Percentiles rank a stretch among this genome's conserved stretches.
Conservation (phyloP, 1,284 basidiomycete species). For the Moesziomyces globuligerus region DNA sequence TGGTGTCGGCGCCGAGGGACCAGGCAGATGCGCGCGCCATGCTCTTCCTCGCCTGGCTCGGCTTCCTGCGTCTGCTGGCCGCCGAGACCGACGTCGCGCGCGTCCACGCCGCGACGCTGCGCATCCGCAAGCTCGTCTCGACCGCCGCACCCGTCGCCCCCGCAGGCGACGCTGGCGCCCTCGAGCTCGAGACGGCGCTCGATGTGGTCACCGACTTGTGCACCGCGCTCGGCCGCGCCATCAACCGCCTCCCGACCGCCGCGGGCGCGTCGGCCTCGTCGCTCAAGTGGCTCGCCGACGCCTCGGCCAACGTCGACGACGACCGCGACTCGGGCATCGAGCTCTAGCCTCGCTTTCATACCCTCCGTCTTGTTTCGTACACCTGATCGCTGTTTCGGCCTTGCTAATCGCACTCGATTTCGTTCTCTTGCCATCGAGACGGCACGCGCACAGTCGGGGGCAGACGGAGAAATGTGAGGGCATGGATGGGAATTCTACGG, state of each 20-base stretch:
- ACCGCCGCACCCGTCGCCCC: neutral
- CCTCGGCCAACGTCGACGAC: constrained; percentile 12
- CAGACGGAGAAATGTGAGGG: no score
- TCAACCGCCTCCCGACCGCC: constrained; percentile 9
- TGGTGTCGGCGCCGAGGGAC: constrained; percentile 7
- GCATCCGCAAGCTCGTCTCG: constrained; percentile 27
- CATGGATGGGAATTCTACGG: no score
- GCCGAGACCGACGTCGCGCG: constrained; percentile 5
- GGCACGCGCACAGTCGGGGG: no score
- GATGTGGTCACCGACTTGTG: constrained; percentile 37
- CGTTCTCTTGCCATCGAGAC: no score
- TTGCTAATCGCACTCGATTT: neutral
- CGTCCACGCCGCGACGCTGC: constrained; percentile 19
- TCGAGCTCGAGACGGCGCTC: constrained; percentile 14
- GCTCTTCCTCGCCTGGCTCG: constrained; percentile 49
- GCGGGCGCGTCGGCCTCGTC: neutral
- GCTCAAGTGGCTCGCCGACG: constrained; percentile 14
- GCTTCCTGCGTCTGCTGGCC: constrained; percentile 49
- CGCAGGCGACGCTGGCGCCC: neutral
- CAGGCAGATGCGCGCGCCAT: constrained; percentile 47
- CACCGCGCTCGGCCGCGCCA: constrained; percentile 18
- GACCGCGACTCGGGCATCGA: constrained; percentile 31
- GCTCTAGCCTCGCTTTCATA: constrained; percentile 2
- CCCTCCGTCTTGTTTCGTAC: no score
- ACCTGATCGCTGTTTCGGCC: no score